phyloP scores from a whole-genome alignment of 371 early-diverging fungal genomes.

The Syncephalastrum sp. region DNA sequence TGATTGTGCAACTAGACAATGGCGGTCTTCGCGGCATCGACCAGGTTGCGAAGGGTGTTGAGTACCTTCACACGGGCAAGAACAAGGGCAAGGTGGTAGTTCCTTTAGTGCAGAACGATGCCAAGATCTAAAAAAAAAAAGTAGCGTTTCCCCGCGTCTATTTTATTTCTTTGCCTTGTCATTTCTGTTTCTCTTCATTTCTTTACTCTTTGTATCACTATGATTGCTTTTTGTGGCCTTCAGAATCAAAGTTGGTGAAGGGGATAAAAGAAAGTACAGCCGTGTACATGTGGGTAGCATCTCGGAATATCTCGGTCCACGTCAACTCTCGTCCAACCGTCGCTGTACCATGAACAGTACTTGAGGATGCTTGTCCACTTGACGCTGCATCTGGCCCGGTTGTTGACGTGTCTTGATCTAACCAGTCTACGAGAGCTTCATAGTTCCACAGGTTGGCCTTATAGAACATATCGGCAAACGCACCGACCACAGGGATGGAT shows the following conservation, averaged over 20 bases:
- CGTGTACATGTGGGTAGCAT: too few species aligned
- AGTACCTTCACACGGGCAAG: conserved; percentile 47
- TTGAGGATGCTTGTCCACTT: too few species aligned
- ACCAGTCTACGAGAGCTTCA: conserved; percentile 26
- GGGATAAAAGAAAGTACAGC: neutral
- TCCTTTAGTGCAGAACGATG: conserved; percentile 14
- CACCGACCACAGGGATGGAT: conserved; percentile 33
- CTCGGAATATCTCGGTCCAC: too few species aligned
- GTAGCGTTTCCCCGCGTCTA: neutral
- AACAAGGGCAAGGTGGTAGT: conserved; percentile 61
- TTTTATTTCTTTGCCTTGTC: too few species aligned
- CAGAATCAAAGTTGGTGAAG: neutral
- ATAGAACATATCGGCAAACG: conserved; percentile 38
- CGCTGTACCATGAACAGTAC: too few species aligned
- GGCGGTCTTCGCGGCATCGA: conserved; percentile 41
- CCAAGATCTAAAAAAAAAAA: conserved; percentile 23
- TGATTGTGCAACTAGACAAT: conserved; percentile 45
- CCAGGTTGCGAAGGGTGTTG: conserved; percentile 40
- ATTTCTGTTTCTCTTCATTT: neutral
- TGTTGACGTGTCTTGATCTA: conserved; percentile 4
- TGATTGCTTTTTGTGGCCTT: conserved; percentile 4
- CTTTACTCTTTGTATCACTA: neutral
- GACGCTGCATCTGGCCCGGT: too few species aligned
- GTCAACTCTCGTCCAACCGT: too few species aligned
- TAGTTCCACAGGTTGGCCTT: conserved; percentile 48